phyloP scores from a whole-genome alignment of 352 stramenopile genomes.

The Phytophthora brassicae region DNA sequence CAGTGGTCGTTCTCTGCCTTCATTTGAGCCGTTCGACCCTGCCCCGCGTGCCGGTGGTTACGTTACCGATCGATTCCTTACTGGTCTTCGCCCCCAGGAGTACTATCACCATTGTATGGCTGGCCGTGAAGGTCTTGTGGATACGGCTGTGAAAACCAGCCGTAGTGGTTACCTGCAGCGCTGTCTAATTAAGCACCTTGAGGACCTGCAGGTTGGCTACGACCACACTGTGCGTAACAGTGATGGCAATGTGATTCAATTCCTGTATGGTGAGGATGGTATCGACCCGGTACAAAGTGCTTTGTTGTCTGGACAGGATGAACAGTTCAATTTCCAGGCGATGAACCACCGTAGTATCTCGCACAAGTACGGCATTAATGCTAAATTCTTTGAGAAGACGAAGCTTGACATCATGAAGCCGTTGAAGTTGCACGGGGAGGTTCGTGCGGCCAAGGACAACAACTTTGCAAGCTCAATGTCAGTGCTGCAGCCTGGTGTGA shows the following conservation, averaged over 20 bases:
- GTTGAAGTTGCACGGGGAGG: conserved; percentile 71
- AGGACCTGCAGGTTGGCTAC: conserved; percentile 97
- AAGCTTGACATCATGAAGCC: conserved; percentile 91
- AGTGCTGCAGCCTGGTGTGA: conserved; percentile 55
- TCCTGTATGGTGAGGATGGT: conserved; percentile 99
- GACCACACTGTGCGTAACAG: conserved; percentile 98
- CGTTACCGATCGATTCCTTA: conserved; percentile 99
- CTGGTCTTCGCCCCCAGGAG: conserved; percentile 95
- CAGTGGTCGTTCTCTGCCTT: conserved; percentile 97
- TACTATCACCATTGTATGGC: conserved; percentile 99
- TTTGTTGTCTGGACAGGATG: conserved; percentile 94
- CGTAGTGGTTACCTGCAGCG: conserved; percentile 99
- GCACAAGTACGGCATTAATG: conserved; percentile 92
- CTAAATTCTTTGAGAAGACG: conserved; percentile 87
- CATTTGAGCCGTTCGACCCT: conserved; percentile 98
- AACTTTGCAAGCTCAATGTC: conserved; percentile 40
- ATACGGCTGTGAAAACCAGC: conserved; percentile 99
- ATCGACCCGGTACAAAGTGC: conserved; percentile 96
- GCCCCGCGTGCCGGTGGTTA: conserved; percentile 98
- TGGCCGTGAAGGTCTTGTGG: conserved; percentile 97
- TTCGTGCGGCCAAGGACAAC: conserved; percentile 54
- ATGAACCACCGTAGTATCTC: conserved; percentile 96
- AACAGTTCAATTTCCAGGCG: conserved; percentile 94
- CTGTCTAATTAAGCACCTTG: conserved; percentile 99
- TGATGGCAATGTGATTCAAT: conserved; percentile 98